A percentile compares a stretch with the other conserved stretches of the same genome.
Conservation (phyloP, 192 early-diverging fungal species). For the Linnemannia elongata region DNA sequence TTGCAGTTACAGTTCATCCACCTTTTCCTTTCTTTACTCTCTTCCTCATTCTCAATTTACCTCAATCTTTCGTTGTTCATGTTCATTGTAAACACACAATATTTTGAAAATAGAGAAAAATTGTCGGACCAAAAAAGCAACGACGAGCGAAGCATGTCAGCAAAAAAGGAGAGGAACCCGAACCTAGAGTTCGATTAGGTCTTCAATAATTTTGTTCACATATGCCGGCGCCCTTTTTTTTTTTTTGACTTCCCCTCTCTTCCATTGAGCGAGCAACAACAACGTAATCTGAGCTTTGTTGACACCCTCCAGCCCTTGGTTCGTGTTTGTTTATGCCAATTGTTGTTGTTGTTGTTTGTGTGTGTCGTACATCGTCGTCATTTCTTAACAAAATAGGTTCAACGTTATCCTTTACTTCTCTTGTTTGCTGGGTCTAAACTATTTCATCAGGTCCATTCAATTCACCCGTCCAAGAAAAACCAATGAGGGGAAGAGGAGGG, state of each 20-base stretch:
- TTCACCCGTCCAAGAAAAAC: not conserved
- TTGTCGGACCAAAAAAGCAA: too few relatives aligned
- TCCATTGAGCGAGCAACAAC: not conserved
- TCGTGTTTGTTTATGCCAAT: not conserved
- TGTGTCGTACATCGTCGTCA: not conserved
- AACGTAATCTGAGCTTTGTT: not conserved
- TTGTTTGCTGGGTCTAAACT: not conserved
- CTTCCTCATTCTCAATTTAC: too few relatives aligned
- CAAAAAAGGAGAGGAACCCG: not conserved
- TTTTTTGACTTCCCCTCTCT: too few relatives aligned
- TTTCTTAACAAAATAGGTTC: not conserved
- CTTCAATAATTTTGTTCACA: not conserved
- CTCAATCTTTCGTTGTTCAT: too few relatives aligned
- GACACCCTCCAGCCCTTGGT: not conserved
- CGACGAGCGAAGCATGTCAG: not conserved
- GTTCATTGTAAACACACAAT: too few relatives aligned
- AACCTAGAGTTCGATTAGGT: constrained; percentile 2
- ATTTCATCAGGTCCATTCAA: not conserved
- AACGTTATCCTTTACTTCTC: not conserved
- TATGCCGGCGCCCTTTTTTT: not conserved
- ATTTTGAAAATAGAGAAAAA: too few relatives aligned
- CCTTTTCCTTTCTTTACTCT: not conserved
- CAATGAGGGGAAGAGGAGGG: too few relatives aligned
- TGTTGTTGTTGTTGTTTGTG: not conserved
- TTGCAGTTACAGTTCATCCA: not conserved